These are phyloP conservation scores for Neonectria coccinea DNA, from an alignment of 2,329 filamentous ascomycete genomes.

Conservation along the genomic window DNA sequence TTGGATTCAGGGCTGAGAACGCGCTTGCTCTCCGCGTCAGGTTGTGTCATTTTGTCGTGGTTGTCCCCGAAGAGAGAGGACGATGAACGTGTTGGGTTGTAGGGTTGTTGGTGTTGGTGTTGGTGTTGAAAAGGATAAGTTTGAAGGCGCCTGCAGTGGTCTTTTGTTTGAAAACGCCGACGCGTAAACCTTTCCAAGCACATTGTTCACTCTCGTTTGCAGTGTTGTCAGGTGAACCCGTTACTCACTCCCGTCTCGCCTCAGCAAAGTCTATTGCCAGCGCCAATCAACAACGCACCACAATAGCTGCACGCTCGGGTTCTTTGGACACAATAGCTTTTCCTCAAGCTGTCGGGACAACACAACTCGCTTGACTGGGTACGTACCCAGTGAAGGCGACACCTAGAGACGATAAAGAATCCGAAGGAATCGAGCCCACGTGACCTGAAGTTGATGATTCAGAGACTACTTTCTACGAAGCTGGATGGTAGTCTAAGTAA, in stretches of 20 bases:
- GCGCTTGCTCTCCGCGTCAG: not conserved
- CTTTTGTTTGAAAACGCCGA: not conserved
- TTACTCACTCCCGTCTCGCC: not conserved
- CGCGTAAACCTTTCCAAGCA: not conserved
- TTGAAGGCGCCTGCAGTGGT: not conserved
- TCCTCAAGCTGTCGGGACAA: not conserved
- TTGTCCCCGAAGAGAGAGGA: not conserved
- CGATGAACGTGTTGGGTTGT: not conserved
- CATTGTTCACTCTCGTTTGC: not conserved
- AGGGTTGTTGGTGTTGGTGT: not conserved
- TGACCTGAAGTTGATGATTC: no score
- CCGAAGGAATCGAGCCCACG: no score
- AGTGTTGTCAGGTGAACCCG: not conserved
- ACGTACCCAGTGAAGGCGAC: no score
- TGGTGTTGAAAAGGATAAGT: not conserved
- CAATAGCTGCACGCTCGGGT: not conserved
- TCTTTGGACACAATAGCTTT: not conserved
- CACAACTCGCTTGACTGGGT: no score
- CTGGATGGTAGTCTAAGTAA: no score
- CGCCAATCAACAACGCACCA: not conserved
- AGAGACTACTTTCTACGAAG: no score
- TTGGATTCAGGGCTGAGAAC: not conserved
- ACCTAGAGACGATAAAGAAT: no score
- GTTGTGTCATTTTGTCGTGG: slow-evolving; percentile 6
- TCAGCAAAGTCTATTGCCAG: not conserved